These are phyloP conservation scores for Lactarius trivialis DNA, from an alignment of 768 basidiomycete species.

Conservation along the genomic window DNA sequence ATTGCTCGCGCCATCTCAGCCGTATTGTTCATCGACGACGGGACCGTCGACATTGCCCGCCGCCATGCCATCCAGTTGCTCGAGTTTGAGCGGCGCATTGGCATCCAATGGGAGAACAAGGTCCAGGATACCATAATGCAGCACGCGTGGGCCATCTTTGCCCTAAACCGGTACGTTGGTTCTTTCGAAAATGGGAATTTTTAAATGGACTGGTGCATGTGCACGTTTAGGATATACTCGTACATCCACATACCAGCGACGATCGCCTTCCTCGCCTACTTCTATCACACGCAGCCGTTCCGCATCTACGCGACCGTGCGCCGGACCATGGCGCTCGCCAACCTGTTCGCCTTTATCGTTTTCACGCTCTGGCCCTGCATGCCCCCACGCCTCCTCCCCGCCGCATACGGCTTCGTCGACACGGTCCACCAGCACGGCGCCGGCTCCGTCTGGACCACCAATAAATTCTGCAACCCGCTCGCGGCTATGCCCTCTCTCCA, in stretches of 20 bases:
- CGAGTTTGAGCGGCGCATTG: conserved; percentile 10
- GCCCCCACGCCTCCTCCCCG: conserved; percentile 16
- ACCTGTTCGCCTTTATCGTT: conserved; percentile 15
- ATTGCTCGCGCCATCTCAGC: conserved; percentile 12
- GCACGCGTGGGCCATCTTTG: not conserved
- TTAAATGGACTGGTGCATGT: too few species aligned
- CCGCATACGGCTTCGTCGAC: conserved; percentile 15
- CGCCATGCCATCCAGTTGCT: conserved; percentile 14
- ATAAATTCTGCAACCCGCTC: conserved; percentile 17
- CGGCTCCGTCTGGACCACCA: conserved; percentile 18
- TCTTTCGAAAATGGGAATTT: not conserved
- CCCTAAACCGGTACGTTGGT: conserved; percentile 10
- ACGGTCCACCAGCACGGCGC: conserved; percentile 10
- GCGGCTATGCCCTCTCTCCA: conserved; percentile 17
- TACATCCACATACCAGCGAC: conserved; percentile 18
- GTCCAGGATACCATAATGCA: conserved; percentile 8
- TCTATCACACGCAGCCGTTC: conserved; percentile 1
- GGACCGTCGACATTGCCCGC: conserved; percentile 11
- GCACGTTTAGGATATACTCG: conserved; percentile 10
- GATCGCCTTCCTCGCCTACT: conserved; percentile 13
- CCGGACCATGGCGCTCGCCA: conserved; percentile 14
- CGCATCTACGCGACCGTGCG: conserved; percentile 11
- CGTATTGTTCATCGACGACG: conserved; percentile 13
- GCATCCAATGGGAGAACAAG: conserved; percentile 11
- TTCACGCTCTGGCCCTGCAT: conserved; percentile 19